Base-by-base conservation (phyloP, 2,329 filamentous ascomycete species). In the Hysterium pulicare region DNA sequence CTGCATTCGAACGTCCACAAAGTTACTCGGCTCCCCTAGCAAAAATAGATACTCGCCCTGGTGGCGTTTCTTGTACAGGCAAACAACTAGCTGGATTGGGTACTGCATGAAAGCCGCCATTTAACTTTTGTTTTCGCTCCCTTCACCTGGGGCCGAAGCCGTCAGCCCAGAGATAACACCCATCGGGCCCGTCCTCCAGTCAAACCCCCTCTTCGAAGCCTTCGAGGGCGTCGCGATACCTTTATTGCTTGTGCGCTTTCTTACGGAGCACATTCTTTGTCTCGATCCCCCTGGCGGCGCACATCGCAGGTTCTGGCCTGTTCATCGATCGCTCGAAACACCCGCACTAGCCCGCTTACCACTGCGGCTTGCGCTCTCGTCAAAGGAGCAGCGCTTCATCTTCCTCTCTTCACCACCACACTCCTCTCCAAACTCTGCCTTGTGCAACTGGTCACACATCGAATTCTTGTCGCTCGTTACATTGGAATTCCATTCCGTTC, bases 381-480 rank as follows among this genome's bases (percentile, higher is more conserved):
- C 9, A 28, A 28, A 13, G 24, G 24, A 28, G 13, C 24, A 10
- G 23, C 35, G 38, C 40, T 33, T 24, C 45, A 21, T 41, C 45
- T 22, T 32, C 40, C 26, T 11, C 21, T 30, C 38, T 28, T 13
- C 41, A 16, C 31, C 15, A 21, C 28, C 33, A 24, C 40, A 11
- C 16, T 23, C 33, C 21, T 28, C 33, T 28, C 21, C 21, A 8
- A 38, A 8, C 16, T 28, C 33, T 28, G 22, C 33, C 38, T 35
- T 26, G 41, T 47, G 33, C 44, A 42, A 28, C 34, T 37, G 46
- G 40, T 44, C 40, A 38, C 37, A 43, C 8, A 19, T 31, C 11
- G 16, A 19, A 33, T 41, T 43, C 33, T 28, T 48, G 37, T 44
- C 46, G 38, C 46, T 50, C 50, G 45, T 51, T 53, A 47, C 38